Conservation (phyloP, 805 yeast species). For the Kuraishia hungarica region DNA sequence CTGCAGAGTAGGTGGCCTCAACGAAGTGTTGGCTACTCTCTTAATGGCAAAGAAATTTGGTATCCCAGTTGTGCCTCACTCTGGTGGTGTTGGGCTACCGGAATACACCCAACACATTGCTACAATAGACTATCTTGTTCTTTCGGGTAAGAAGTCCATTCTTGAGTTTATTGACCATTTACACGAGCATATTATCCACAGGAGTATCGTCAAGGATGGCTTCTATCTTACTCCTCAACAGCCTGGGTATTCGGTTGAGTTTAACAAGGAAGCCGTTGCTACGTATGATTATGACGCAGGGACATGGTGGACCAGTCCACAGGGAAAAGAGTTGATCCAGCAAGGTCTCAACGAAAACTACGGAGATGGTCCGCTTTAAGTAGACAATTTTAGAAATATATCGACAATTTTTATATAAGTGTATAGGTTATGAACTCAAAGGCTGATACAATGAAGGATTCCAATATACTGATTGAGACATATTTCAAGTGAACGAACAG, state of each 20-base stretch:
- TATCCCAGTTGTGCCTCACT: conserved; percentile 15
- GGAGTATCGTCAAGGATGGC: conserved; percentile 11
- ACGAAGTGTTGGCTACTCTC: conserved; percentile 14
- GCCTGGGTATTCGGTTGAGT: conserved; percentile 16
- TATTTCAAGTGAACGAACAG: too few relatives aligned
- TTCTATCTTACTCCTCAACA: conserved; percentile 13
- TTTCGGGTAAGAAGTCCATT: conserved; percentile 12
- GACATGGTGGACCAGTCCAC: conserved; percentile 15
- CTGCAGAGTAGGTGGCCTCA: conserved; percentile 15
- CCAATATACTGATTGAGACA: too few relatives aligned
- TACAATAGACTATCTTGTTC: conserved; percentile 13
- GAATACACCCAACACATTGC: conserved; percentile 15
- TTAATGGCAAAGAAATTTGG: conserved; percentile 13
- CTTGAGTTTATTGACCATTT: conserved; percentile 13
- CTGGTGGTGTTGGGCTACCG: conserved; percentile 16
- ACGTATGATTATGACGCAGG: conserved; percentile 14
- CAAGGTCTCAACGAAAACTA: background rate
- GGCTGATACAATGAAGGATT: too few relatives aligned
- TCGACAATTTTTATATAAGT: too few relatives aligned
- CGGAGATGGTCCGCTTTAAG: background rate
- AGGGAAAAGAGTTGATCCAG: conserved; percentile 9
- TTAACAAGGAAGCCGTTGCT: conserved; percentile 8
- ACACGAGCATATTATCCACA: conserved; percentile 13
- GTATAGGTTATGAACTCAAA: too few relatives aligned
- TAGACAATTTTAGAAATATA: too few relatives aligned